Evolutionary conservation across 306 rosid species (phyloP), one percentile per base, ranked within the genome.

Genomic region (Acacia crassicarpa): DNA sequence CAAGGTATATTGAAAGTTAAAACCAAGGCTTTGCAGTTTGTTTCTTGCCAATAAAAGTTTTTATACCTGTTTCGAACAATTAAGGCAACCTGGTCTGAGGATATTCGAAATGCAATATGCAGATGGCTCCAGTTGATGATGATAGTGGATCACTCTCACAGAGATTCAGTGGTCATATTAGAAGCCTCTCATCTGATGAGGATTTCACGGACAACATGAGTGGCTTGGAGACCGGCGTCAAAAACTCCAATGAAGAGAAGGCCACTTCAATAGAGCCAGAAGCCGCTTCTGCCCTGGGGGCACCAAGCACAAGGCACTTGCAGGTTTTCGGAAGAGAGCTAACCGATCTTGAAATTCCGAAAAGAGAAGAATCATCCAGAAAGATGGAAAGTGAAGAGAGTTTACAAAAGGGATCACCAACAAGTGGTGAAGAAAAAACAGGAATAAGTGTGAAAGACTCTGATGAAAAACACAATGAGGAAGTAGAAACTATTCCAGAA

Each of bases 121-220:
- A 96, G 98, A 91, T 84, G 90, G 89, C 78, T 88, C 89, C 99
- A 0, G 87, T 78, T 79, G 93, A 88, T 25, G 97, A 89, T 82
- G 90, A 67, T 58, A 89, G 87, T 35, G 91, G 81, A 68, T 74
- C 80, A 22, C 20, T 79, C 83, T 83, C 88, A 74, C 78, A 85
- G 79, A 83, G 91, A 75, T 84, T 89, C 78, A 85, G 87, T 81
- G 72, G 77, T 79, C 98, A 93, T 83, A 51, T 86, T 14, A 88
- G 98, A 89, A 87, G 77, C 89, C 82, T 83, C 88, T 96, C 99
- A 45, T 90, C 92, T 3, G 99, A 96, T 32, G 98, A 94, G 69
- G 97, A 88, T 38, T 86, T 90, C 72, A 63, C 45, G 0, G 89
- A 84, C 76, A 90, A 82, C 83, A 79, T 87, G 69, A 82, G 81